phyloP scores from a whole-genome alignment of 495 filamentous ascomycete genomes.

The Xylaria sp. region DNA sequence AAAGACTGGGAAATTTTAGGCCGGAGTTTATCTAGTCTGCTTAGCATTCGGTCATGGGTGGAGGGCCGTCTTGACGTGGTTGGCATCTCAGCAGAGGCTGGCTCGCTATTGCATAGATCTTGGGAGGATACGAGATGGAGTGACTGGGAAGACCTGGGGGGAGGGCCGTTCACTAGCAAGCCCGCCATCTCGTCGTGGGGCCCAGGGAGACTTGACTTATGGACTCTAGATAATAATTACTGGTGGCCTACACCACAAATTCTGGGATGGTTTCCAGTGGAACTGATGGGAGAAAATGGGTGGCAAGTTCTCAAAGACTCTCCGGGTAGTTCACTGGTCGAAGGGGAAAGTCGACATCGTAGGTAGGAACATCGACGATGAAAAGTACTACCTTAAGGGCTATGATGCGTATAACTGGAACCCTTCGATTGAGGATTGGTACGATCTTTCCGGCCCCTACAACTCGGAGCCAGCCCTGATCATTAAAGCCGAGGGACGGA shows the following conservation, averaged over 20 bases:
- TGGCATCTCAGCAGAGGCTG: neutral
- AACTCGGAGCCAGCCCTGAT: constrained; percentile 11
- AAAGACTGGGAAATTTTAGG: constrained; percentile 24
- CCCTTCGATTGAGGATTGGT: constrained; percentile 9
- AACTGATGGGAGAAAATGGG: constrained; percentile 25
- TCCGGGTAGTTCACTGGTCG: constrained; percentile 16
- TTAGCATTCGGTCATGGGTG: constrained; percentile 15
- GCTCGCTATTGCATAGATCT: constrained; percentile 18
- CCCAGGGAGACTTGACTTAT: constrained; percentile 13
- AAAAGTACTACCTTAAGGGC: constrained; percentile 25
- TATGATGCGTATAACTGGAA: constrained; percentile 18
- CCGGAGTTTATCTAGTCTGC: neutral
- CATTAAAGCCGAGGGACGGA: neutral
- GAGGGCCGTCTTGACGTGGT: constrained; percentile 17
- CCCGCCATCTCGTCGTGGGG: constrained; percentile 20
- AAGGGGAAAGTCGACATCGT: constrained; percentile 20
- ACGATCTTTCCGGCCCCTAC: constrained; percentile 21
- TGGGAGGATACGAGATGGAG: constrained; percentile 16
- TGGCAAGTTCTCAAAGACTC: constrained; percentile 25
- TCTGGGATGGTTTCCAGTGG: constrained; percentile 24
- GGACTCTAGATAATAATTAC: constrained; percentile 9
- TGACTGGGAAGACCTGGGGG: constrained; percentile 19
- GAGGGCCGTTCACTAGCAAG: constrained; percentile 13
- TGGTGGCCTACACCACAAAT: constrained; percentile 23
- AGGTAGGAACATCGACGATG: constrained; percentile 14